Evolutionary conservation across 192 early-diverging fungal species (phyloP).

Genomic region (Umbelopsis vinacea): DNA sequence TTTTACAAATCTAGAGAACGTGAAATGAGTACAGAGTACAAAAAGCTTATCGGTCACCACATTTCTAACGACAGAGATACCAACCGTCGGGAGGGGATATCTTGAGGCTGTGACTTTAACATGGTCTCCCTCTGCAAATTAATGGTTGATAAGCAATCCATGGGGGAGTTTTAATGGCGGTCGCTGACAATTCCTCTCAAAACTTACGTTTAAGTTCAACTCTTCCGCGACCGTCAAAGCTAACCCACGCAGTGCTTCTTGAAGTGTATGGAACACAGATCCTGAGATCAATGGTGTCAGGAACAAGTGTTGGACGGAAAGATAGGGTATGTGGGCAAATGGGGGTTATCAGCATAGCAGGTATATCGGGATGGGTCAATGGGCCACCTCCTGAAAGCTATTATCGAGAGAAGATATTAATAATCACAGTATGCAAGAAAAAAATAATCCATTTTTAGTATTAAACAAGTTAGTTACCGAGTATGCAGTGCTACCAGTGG

Average conservation of each 20-base stretch:
- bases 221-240: slow-evolving; percentile 93
- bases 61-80: slow-evolving; percentile 34
- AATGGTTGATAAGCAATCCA: slow-evolving; percentile 3
- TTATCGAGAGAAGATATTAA: slow-evolving; percentile 32
- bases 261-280: slow-evolving; percentile 85
- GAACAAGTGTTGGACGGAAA: slow-evolving; percentile 96
- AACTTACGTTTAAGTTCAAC: slow-evolving; percentile 76
- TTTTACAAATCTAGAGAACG: slow-evolving; percentile 2
- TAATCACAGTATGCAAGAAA: background rate
- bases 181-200: background rate
- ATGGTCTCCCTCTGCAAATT: slow-evolving; percentile 72
- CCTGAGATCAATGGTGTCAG: slow-evolving; percentile 88
- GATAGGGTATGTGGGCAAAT: slow-evolving; percentile 94
- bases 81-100: slow-evolving; percentile 90
- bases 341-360: slow-evolving; percentile 90
- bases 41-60: no score
- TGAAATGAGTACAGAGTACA: slow-evolving; percentile 48
- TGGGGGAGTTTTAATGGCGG: background rate
- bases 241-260: slow-evolving; percentile 90
- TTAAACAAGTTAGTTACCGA: slow-evolving; percentile 49
- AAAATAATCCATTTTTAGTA: background rate
- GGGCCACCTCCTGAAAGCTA: slow-evolving; percentile 92
- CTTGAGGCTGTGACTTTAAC: slow-evolving; percentile 84
- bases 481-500: slow-evolving; percentile 92
- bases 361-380: slow-evolving; percentile 93